Evolutionary conservation across 805 yeast species (phyloP), one percentile per base, ranked within the genome.

Genomic region (Hanseniaspora clermontiae): DNA sequence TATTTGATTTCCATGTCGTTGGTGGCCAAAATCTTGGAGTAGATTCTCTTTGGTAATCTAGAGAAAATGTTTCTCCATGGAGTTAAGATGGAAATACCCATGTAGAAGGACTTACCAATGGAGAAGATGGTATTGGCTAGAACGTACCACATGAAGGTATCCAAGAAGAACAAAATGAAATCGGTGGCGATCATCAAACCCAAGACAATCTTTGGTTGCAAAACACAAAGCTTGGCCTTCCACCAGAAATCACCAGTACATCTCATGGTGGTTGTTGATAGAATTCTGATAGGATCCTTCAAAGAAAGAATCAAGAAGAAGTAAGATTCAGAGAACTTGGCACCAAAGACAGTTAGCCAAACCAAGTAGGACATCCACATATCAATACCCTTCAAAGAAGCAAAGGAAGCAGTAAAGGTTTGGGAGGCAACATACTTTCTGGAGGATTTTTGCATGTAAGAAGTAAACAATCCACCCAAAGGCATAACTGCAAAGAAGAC

Each of bases 31-130:
- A 93, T 84, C 81, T 93, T 93, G 57, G 97, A 88, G 78, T 93
- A 95, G 63, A 93, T 88, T 82, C 99, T 88, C 83, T 93, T 93
- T 70, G 99, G 99, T 70, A 93, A 77, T 73, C 99, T 84, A 55
- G 96, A 83, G 78, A 91, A 93, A 64, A 93, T 90, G 71, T 95
- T 93, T 81, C 97, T 87, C 99, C 99, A 93, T 60, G 99, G 99
- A 43, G 99, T 93, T 77, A 90, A 82, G 62, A 93, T 91, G 48
- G 99, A 93, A 65, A 93, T 90, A 84, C 99, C 99, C 72, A 95
- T 79, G 78, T 91, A 93, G 80, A 93, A 93, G 15, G 98, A 93
- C 70, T 96, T 87, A 65, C 96, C 97, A 66, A 93, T 88, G 60
- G 97, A 91, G 81, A 88, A 90, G 63, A 88, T 80, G 72, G 95